phyloP scores from a whole-genome alignment of 371 early-diverging fungal species.

The Mucor irregularis region DNA sequence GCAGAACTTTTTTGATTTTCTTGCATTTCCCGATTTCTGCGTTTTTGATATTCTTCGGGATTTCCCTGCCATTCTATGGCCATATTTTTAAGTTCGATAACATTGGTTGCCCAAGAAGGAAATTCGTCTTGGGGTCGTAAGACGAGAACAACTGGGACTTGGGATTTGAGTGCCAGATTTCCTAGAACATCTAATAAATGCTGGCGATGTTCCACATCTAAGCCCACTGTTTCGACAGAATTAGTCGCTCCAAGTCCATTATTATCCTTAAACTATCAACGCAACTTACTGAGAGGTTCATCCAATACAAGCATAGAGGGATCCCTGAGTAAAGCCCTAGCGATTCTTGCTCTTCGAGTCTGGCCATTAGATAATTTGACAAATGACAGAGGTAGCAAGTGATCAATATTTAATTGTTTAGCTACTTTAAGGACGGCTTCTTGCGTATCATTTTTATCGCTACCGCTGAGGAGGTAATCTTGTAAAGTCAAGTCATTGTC shows the following conservation, averaged over 20 bases:
- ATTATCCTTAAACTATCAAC: not conserved
- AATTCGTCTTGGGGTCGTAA: constrained; percentile 60
- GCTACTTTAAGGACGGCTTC: constrained; percentile 27
- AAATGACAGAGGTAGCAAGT: constrained; percentile 44
- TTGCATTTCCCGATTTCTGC: not conserved
- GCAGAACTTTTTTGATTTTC: not conserved
- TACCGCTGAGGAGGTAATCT: constrained; percentile 19
- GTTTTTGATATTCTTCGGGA: constrained; percentile 26
- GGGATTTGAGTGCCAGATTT: constrained; percentile 21
- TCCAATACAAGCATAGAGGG: constrained; percentile 52
- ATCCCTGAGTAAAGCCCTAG: constrained; percentile 40
- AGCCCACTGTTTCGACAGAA: no score
- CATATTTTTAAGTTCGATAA: constrained; percentile 42
- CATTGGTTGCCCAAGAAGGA: constrained; percentile 59
- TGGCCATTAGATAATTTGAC: constrained; percentile 64
- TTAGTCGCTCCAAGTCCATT: no score
- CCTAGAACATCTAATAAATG: constrained; percentile 43
- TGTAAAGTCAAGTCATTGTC: constrained; percentile 44
- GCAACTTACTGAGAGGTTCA: constrained; percentile 66
- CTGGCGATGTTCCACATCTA: constrained; percentile 56
- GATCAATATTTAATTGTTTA: constrained; percentile 30
- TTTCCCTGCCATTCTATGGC: constrained; percentile 27
- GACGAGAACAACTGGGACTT: constrained; percentile 47
- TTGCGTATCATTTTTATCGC: not conserved
- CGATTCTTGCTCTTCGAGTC: constrained; percentile 56